phyloP scores from a whole-genome alignment of 495 filamentous ascomycete species.

The Friedmanniomyces simplex region DNA sequence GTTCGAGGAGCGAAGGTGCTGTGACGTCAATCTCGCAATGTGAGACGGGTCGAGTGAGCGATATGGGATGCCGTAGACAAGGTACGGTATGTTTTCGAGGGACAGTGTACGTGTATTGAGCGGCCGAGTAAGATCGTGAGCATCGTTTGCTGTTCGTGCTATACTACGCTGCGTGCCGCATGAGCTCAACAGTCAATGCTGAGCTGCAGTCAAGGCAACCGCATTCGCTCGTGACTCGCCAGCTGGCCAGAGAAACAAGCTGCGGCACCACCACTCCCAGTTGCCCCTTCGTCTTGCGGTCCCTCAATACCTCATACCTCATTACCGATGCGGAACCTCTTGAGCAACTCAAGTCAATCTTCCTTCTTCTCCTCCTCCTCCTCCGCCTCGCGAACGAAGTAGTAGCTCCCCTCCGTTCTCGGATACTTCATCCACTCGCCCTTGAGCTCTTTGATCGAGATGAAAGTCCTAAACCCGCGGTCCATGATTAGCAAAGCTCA shows the following conservation, averaged over 20 bases:
- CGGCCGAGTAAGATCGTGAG: not conserved
- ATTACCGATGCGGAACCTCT: not conserved
- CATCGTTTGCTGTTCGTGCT: not conserved
- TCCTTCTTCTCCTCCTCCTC: constrained; percentile 5
- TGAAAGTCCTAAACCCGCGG: constrained; percentile 10
- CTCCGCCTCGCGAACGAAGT: constrained; percentile 23
- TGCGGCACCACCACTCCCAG: no score
- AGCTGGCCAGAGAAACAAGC: no score
- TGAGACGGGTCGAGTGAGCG: not conserved
- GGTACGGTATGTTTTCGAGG: no score
- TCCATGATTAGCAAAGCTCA: constrained; percentile 2
- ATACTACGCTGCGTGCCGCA: not conserved
- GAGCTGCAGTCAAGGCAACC: no score
- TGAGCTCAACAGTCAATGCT: not conserved
- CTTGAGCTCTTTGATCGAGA: constrained; percentile 22
- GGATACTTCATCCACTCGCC: constrained; percentile 29
- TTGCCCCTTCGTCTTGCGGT: no score
- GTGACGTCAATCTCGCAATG: constrained; percentile 2
- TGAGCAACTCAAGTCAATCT: constrained; percentile 3
- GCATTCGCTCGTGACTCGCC: no score
- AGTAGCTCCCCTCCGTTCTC: constrained; percentile 20
- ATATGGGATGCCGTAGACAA: not conserved
- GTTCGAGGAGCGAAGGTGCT: not conserved
- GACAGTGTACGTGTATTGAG: not conserved
- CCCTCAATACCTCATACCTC: not conserved